Conservation (phyloP, 371 early-diverging fungal genomes). For the Mucor racemosus region DNA sequence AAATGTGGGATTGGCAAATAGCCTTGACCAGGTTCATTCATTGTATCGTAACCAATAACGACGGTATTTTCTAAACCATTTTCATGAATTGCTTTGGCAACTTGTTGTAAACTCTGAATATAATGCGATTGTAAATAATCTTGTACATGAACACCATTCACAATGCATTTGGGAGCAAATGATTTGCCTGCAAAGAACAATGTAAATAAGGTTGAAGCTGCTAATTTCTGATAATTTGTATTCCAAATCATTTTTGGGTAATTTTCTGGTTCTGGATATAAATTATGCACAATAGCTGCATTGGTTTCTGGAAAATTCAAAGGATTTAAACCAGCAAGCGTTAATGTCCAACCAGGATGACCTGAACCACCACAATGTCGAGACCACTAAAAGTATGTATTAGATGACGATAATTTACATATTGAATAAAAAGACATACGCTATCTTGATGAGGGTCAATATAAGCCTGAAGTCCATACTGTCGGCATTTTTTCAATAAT, state of each 20-base stretch:
- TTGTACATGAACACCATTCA: constrained; percentile 60
- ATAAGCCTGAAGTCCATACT: constrained; percentile 76
- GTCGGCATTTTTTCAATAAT: constrained; percentile 64
- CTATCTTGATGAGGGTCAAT: constrained; percentile 86
- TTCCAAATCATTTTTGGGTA: constrained; percentile 89
- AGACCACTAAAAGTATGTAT: constrained; percentile 60
- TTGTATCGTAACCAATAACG: constrained; percentile 76
- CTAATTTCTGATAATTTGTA: constrained; percentile 84
- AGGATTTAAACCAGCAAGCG: constrained; percentile 75
- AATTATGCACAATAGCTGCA: constrained; percentile 81
- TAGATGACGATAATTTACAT: background rate
- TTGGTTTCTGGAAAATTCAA: constrained; percentile 63
- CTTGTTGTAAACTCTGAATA: constrained; percentile 52
- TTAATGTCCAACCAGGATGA: constrained; percentile 86
- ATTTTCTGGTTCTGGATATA: constrained; percentile 64
- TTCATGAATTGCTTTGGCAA: constrained; percentile 55
- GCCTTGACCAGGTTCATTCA: constrained; percentile 79
- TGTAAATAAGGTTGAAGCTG: constrained; percentile 86
- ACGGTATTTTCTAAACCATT: constrained; percentile 55
- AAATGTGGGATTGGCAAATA: constrained; percentile 60
- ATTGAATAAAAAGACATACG: constrained; percentile 34
- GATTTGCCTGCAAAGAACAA: constrained; percentile 79
- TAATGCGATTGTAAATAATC: constrained; percentile 58
- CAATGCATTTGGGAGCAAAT: constrained; percentile 70
- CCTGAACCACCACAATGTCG: constrained; percentile 84